phyloP scores from a whole-genome alignment of 1,284 basidiomycete genomes.

The Papiliotrema flavescens region DNA sequence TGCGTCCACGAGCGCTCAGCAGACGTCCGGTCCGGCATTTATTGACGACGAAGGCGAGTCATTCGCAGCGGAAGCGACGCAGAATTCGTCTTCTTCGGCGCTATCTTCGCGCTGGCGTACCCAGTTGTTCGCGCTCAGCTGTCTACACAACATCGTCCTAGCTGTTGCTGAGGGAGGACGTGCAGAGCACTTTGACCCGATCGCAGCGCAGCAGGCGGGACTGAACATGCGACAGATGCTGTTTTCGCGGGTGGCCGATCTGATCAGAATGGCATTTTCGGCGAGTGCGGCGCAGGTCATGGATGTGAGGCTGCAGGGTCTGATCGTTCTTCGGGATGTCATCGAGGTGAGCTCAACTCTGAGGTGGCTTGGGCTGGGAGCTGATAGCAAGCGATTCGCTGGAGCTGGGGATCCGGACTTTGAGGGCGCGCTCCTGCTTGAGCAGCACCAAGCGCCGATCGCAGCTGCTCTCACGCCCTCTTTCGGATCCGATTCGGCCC shows the following conservation, averaged over 20 bases:
- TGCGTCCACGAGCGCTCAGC: constrained; percentile 55
- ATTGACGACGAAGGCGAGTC: constrained; percentile 90
- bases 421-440: constrained; percentile 82
- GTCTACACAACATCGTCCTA: constrained; percentile 82
- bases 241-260: constrained; percentile 56
- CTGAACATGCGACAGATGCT: constrained; percentile 40
- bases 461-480: constrained; percentile 97
- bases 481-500: constrained; percentile 89
- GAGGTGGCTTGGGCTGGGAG: not conserved
- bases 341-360: constrained; percentile 65
- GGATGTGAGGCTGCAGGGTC: constrained; percentile 89
- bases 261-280: constrained; percentile 97
- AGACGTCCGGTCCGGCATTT: constrained; percentile 53
- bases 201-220: constrained; percentile 54
- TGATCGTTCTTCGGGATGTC: constrained; percentile 85
- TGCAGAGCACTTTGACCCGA: constrained; percentile 75
- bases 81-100: constrained; percentile 49
- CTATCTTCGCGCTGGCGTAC: constrained; percentile 89
- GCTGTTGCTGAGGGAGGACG: constrained; percentile 70
- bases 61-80: constrained; percentile 56
- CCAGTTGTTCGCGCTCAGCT: constrained; percentile 89
- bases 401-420: constrained; percentile 87
- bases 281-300: constrained; percentile 94
- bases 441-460: constrained; percentile 97
- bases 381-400: constrained; percentile 65